Conservation (phyloP, 768 basidiomycete genomes). For the Albatrellus ellisii region DNA sequence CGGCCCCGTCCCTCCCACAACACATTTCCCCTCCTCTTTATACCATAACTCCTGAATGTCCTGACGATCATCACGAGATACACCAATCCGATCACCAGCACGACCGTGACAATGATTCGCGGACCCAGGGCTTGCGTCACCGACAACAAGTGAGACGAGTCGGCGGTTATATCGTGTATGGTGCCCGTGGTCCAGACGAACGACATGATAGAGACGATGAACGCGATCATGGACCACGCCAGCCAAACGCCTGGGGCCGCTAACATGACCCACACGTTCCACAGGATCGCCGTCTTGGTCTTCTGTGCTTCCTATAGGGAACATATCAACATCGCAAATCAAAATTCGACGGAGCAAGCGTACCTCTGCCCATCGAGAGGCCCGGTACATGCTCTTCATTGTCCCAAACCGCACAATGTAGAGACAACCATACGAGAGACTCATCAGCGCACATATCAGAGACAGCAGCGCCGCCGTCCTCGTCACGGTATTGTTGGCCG, state of each 20-base stretch:
- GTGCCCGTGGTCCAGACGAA: slow-evolving; percentile 58
- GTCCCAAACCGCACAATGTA: slow-evolving; percentile 61
- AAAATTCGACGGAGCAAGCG: neutral
- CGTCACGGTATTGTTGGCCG: slow-evolving; percentile 45
- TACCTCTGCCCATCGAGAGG: slow-evolving; percentile 63
- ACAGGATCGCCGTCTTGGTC: slow-evolving; percentile 31
- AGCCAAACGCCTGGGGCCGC: slow-evolving; percentile 61
- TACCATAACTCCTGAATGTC: slow-evolving; percentile 49
- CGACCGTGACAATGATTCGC: slow-evolving; percentile 38
- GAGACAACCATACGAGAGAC: slow-evolving; percentile 58
- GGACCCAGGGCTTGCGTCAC: slow-evolving; percentile 31
- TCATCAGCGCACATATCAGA: slow-evolving; percentile 53
- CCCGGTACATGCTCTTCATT: slow-evolving; percentile 62
- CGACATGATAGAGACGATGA: slow-evolving; percentile 46
- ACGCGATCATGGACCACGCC: slow-evolving; percentile 62
- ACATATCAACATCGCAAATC: neutral
- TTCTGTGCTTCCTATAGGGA: slow-evolving; percentile 40
- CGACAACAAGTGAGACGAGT: slow-evolving; percentile 20
- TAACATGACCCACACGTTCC: slow-evolving; percentile 63
- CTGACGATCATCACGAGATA: slow-evolving; percentile 49
- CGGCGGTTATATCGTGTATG: slow-evolving; percentile 15
- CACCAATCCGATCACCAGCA: slow-evolving; percentile 44
- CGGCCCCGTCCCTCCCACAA: no score
- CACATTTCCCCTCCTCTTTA: slow-evolving; percentile 12
- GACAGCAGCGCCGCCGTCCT: slow-evolving; percentile 53